Base-by-base conservation (phyloP, 2,329 filamentous ascomycete genomes). In the Beauveria sp. region DNA sequence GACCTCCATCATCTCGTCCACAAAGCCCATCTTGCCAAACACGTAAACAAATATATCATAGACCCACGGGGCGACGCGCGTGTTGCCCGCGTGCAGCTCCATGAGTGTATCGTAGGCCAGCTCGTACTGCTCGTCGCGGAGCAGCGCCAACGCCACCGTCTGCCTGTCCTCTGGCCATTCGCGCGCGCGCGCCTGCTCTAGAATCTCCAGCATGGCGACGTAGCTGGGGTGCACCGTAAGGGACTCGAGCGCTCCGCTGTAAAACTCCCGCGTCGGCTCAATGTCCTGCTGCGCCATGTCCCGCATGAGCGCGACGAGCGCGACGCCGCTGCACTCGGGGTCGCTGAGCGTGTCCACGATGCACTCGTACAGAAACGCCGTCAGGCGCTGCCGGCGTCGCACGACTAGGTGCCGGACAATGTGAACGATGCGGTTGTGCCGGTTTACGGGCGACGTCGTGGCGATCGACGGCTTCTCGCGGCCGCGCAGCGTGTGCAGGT, bases 221-320 rank as follows among this genome's bases (percentile, higher is more conserved):
- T 96, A 93, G 72, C 97, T 90, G 0, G 93, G 91, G 70, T 97
- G 94, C 9, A 94, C 84, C 0, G 90, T 84, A 26, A 97, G 79
- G 5, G 84, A 87, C 79, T 89, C 64, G 22, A 97, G 75, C 2
- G 88, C 84, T 63, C 84, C 84, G 71, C 92, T 87, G 67, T 90
- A 93, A 2, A 89, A 80, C 3, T 79, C 79, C 1, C 81, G 80
- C 65, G 91, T 89, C 8, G 85, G 79, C 47, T 83, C 75, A 50
- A 97, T 77, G 0, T 78, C 80, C 47, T 80, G 77, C 1, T 74
- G 70, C 48, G 80, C 78, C 86, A 97, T 90, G 67, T 96, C 91
- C 24, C 83, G 75, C 26, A 96, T 74, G n/a, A 96, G 76, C 22
- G 75, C 76, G 40, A 69, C 73, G 16, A 93, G 82, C 52, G 83